phyloP scores from a whole-genome alignment of 202 grass and related monocot species.

The Setaria viridis region DNA sequence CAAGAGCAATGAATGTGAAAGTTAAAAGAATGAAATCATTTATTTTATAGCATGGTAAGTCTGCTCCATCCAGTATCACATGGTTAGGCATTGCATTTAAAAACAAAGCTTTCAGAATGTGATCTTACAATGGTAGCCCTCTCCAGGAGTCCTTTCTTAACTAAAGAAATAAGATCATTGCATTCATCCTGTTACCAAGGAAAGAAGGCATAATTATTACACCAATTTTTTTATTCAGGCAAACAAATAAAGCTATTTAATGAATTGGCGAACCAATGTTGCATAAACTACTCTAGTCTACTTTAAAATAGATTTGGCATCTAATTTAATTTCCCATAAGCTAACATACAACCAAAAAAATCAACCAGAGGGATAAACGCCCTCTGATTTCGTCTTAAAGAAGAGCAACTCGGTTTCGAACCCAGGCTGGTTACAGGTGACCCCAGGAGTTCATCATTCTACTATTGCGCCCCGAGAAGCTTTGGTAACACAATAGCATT shows the following conservation, averaged over 20 bases:
- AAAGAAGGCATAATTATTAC: conserved; percentile 16
- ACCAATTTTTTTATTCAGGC: conserved; percentile 8
- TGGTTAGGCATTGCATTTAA: background rate
- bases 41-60: conserved; percentile 14
- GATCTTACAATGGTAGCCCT: conserved; percentile 80
- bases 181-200: conserved; percentile 76
- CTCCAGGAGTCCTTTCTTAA: conserved; percentile 59
- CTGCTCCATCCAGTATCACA: background rate
- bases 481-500: conserved; percentile 3
- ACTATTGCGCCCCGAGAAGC: background rate
- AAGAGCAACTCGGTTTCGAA: background rate
- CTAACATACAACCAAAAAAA: background rate
- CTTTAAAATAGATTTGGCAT: conserved; percentile 2
- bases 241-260: conserved; percentile 2
- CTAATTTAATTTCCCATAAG: background rate
- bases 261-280: conserved; percentile 19
- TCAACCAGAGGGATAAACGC: background rate
- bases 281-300: background rate
- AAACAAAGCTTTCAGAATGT: conserved; percentile 13
- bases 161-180: conserved; percentile 62
- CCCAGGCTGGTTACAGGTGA: background rate
- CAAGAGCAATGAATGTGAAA: conserved; percentile 16
- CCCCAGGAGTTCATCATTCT: background rate
- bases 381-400: background rate
- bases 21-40: background rate